Evolutionary conservation across 768 basidiomycete genomes (phyloP).

Genomic region (Hericium erinaceus): DNA sequence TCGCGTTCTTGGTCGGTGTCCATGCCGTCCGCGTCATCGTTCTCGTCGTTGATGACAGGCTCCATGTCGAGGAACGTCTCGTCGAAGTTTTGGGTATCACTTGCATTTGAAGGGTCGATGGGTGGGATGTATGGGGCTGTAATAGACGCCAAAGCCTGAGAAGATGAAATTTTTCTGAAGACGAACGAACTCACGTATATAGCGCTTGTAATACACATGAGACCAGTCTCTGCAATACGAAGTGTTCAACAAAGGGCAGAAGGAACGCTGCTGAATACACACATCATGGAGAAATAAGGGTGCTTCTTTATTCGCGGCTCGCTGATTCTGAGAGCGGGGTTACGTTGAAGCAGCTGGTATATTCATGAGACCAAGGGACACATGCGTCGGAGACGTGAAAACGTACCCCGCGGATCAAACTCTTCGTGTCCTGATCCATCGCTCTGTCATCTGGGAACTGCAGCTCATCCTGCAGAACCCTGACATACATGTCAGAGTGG

Average conservation of each 20-base stretch:
- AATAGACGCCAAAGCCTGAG: conserved; percentile 10
- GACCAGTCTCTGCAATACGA: conserved; percentile 67
- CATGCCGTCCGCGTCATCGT: conserved; percentile 25
- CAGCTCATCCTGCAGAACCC: conserved; percentile 84
- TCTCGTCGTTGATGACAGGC: conserved; percentile 78
- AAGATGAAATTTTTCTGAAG: conserved; percentile 1
- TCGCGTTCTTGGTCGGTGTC: conserved; percentile 65
- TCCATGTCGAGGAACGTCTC: conserved; percentile 95
- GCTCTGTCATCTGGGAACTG: conserved; percentile 83
- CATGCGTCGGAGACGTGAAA: too few species aligned
- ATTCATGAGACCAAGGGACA: not conserved
- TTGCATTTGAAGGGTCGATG: conserved; percentile 84
- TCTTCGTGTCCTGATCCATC: conserved; percentile 94
- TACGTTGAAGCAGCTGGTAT: conserved; percentile 80
- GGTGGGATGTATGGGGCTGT: conserved; percentile 88
- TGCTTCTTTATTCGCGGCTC: conserved; percentile 92
- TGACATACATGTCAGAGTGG: conserved; percentile 90
- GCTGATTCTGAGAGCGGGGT: conserved; percentile 82
- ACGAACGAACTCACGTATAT: conserved; percentile 63
- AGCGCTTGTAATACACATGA: conserved; percentile 89
- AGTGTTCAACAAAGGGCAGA: conserved; percentile 7
- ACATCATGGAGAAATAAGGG: conserved; percentile 94
- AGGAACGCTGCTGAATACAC: conserved; percentile 22
- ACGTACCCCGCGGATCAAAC: conserved; percentile 87
- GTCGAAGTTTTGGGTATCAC: conserved; percentile 97